Evolutionary conservation across 2,329 filamentous ascomycete species (phyloP), one percentile per base, ranked within the genome.

Genomic region (Huntiella omanensis): DNA sequence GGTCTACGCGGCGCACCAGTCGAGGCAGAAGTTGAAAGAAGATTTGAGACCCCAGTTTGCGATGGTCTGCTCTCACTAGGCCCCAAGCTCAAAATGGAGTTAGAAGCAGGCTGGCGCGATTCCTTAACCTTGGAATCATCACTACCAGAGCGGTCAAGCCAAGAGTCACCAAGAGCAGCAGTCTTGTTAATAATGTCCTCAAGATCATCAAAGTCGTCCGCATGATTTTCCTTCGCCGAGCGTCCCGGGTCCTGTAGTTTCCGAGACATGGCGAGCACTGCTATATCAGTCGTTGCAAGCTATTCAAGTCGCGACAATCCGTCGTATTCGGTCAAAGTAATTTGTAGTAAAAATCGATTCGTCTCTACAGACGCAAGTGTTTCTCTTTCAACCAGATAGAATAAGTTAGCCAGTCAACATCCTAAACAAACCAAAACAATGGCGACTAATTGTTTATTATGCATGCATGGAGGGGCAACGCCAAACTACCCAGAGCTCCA

Each of bases 141-240:
- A 10, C 22, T 7, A 7, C 22, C 22, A 4, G 34, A 15, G 16
- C 40, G 44, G 40, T 49, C 43, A 28, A 49, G 40, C 48, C 44
- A 49, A 7, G 48, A 46, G n/a, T 45, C 19, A 2, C 48, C 40
- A 12, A 49, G 40, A 15, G 48, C 48, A 7, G 48, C 48, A 4
- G 48, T 49, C 43, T 42, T 46, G 34, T 47, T 49, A 15, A 49
- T 49, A 16, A 49, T 35, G 7, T 49, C 48, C 16, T 49, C 48
- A 5, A 49, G 35, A 10, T 49, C 48, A 12, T 49, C 48, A 22
- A 22, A 33, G 12, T 49, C 33, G 13, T 47, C 40, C 5, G 48
- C 28, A 33, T 39, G 17, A 15, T n/a, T 39, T 34, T 8, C 35
- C 4, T 40, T 40, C 10, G 39, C 34, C 10, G 43, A 12, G 15